Evolutionary conservation across 345 rosid genomes (phyloP).

Genomic region (Salix udensis): DNA sequence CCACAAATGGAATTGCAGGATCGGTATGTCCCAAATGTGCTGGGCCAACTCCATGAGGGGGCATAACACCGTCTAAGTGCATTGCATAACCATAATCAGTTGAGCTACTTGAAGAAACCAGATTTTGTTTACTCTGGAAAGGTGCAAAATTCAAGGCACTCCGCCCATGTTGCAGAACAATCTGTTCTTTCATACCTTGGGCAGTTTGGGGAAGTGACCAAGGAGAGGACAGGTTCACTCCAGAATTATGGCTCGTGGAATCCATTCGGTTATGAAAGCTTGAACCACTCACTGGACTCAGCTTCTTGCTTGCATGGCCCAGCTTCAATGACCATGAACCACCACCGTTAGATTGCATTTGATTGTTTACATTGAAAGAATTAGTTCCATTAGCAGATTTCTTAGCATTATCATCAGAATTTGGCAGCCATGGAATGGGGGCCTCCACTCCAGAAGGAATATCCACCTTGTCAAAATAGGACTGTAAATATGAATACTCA

Average conservation of each 20-base stretch:
- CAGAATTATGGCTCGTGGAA: conserved; percentile 23
- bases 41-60: conserved; percentile 18
- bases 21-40: conserved; percentile 2
- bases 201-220: conserved; percentile 11
- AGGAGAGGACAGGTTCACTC: conserved; percentile 23
- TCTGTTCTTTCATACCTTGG: conserved; percentile 20
- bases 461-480: conserved; percentile 59
- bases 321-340: conserved; percentile 12
- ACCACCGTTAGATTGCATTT: not conserved
- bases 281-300: conserved; percentile 17
- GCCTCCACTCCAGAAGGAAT: conserved; percentile 81
- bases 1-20: conserved; percentile 8
- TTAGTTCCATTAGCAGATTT: conserved; percentile 23
- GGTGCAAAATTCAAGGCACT: conserved; percentile 17
- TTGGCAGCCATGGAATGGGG: conserved; percentile 55
- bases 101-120: conserved; percentile 27
- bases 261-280: conserved; percentile 12
- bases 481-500: conserved; percentile 52
- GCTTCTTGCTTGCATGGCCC: conserved; percentile 18
- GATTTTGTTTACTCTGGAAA: conserved; percentile 9
- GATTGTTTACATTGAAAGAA: conserved; percentile 10
- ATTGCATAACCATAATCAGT: conserved; percentile 12
- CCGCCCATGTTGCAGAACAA: conserved; percentile 20
- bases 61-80: conserved; percentile 7
- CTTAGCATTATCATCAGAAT: conserved; percentile 24